A percentile compares a stretch with the other conserved stretches of the same genome.
Evolutionary conservation across 1,139 yeast genomes (phyloP).

Genomic region (Yamadazyma kanchanaburiensis): DNA sequence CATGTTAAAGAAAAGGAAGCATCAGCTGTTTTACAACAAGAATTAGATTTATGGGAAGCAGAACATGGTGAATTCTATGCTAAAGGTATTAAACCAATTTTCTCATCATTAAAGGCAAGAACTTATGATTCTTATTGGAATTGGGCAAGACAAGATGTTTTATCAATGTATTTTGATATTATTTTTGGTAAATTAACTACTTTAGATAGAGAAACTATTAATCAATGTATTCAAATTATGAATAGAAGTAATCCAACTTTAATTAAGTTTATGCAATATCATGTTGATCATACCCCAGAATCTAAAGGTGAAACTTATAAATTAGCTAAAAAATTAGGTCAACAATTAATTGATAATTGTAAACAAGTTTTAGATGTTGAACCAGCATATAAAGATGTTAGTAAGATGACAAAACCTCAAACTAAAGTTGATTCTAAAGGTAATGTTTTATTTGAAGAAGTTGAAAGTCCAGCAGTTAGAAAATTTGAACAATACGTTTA

Average conservation of each 20-base stretch:
- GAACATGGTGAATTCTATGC: slow-evolving; percentile 97
- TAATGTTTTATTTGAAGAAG: slow-evolving; percentile 78
- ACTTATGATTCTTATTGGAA: slow-evolving; percentile 98
- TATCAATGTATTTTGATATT: slow-evolving; percentile 91
- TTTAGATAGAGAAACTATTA: slow-evolving; percentile 92
- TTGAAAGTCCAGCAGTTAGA: slow-evolving; percentile 85
- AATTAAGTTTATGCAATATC: slow-evolving; percentile 96
- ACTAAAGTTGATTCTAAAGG: slow-evolving; percentile 88
- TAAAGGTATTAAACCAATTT: slow-evolving; percentile 84
- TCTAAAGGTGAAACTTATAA: slow-evolving; percentile 86
- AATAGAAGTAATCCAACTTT: slow-evolving; percentile 93
- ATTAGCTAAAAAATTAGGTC: slow-evolving; percentile 86
- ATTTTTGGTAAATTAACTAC: slow-evolving; percentile 89
- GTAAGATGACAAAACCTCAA: slow-evolving; percentile 92
- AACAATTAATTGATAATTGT: slow-evolving; percentile 93
- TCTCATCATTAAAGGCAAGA: slow-evolving; percentile 91
- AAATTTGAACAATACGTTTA: slow-evolving; percentile 93
- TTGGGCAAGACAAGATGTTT: slow-evolving; percentile 98
- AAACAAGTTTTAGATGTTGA: slow-evolving; percentile 74
- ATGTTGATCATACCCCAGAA: slow-evolving; percentile 88
- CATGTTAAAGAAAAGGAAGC: slow-evolving; percentile 87
- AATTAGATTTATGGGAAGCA: slow-evolving; percentile 86
- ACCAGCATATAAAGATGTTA: slow-evolving; percentile 94
- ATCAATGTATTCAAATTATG: slow-evolving; percentile 96
- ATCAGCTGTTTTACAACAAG: slow-evolving; percentile 75